Base-by-base conservation (phyloP, 768 basidiomycete genomes). In the Suillus subalutaceus region DNA sequence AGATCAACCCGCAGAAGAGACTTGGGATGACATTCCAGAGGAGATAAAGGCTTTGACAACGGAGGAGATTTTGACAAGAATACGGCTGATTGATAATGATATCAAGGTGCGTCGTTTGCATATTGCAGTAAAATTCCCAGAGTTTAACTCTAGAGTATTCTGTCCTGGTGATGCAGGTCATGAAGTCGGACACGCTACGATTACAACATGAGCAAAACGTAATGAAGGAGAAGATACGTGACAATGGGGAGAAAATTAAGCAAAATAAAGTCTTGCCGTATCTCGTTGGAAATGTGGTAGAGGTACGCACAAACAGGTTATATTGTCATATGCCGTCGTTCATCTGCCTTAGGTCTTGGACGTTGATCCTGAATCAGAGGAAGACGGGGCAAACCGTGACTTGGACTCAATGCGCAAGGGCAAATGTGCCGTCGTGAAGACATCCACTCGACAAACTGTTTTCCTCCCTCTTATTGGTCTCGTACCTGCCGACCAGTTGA, bases 241-340 rank as follows among this genome's bases (percentile, higher is more conserved):
- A 99, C 75, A 99, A 98, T 69, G 90, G 91, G 56, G 95, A 97
- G 80, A 99, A 99, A 82, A 93, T 99, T 70, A 97, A 97, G 79
- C 97, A 99, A 86, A 99, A 99, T 80, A 99, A 99, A 80, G 95
- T 97, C 15, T 82, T 99, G 52, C 97, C 97, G 7, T 99, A 99
- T 79, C 88, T 99, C 63, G 97, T 99, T 44, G 95, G 92, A 18
- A 97, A 99, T 73, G 94, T 99, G 43, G 95, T 99, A 20, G 97
- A 99, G 87, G 95, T 96, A 72, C 65, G 86, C 74, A 38, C n/a
- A 15, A 32, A 52, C 55, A 50, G 26, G 57, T 13, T 43, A 56
- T 44, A 32, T 41, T 35, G 10, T 62, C 32, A 7, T n/a, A 26
- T 66, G 15, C 23, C 37, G 40, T 56, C n/a, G 67, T 65, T 63